Conservation (phyloP, 148 eudicot genomes). For the Vaccinium corymbosum region DNA sequence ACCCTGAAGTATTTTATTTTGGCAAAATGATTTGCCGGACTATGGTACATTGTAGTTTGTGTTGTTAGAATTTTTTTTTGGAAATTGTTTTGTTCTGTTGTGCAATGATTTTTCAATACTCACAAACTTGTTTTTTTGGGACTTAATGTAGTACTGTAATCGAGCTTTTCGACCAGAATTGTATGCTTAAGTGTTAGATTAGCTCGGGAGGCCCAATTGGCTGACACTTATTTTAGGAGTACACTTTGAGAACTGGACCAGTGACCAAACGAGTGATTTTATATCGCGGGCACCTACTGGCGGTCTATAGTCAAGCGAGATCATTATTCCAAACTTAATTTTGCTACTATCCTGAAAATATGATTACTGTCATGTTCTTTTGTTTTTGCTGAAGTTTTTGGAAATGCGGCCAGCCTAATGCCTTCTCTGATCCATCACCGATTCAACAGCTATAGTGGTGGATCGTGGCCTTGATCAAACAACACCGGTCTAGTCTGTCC, state of each 20-base stretch:
- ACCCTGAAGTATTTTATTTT: neutral
- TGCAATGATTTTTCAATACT: neutral
- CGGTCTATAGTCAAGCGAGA: neutral
- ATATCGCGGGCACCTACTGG: neutral
- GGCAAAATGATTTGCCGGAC: neutral
- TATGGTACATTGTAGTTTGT: neutral
- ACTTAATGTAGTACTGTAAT: neutral
- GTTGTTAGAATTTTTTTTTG: neutral
- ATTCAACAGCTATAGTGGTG: neutral
- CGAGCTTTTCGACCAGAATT: neutral
- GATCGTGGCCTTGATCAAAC: neutral
- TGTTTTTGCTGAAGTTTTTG: neutral
- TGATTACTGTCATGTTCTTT: neutral
- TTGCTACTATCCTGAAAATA: neutral
- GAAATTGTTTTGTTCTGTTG: neutral
- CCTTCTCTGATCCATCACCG: neutral
- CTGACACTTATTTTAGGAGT: neutral
- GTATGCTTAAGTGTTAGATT: neutral
- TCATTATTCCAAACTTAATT: neutral
- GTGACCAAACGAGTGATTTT: neutral
- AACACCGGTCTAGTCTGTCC: neutral
- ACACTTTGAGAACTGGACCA: neutral
- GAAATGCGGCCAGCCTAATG: neutral
- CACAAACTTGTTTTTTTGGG: neutral
- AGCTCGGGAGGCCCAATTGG: neutral